Base-by-base conservation (phyloP, 495 filamentous ascomycete species). In the Baudoinia panamericana region DNA sequence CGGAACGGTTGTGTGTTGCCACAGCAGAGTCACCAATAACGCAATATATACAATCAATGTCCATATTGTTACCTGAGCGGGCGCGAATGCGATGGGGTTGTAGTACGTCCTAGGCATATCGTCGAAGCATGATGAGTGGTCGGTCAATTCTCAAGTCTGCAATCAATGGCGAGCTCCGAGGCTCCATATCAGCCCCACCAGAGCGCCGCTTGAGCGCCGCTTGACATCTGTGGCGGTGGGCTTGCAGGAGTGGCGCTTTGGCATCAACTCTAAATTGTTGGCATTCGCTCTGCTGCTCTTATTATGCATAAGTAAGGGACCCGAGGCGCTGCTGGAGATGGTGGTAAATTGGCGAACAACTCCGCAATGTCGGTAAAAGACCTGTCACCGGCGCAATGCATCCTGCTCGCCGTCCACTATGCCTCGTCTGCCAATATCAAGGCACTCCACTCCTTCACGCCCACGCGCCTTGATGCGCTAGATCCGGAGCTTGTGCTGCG, bases 1-100 rank as follows among this genome's bases (percentile, higher is more conserved):
- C 0, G 87, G 87, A 22, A 88, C 73, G 34, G 74, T 72, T 58
- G 78, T 72, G 55, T 93, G 82, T 43, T 83, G 68, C 44, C 80
- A 62, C 43, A 93, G 60, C 21, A 92, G 63, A 4, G 52, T 42
- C 19, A 53, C 51, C 39, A 63, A 50, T 13, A 66, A 48, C 34
- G 57, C 62, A 30, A 59, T 50, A 45, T 64, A 66, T 22, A 58
- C 50, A 29, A 51, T 26, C 8, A 48, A 49, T 9, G 50, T 51
- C 41, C 64, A 46, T 44, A 63, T 39, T 21, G 60, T 63, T 21
- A 66, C 63, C 30, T 60, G 59, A 4, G 56, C 29, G 9, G 62
- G 58, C 36, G 64, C 68, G 52, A 82, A 82, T 16, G 66, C 70
- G 48, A 80, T 53, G 15, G 73, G 75, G 43, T 76, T 76, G 24